Evolutionary conservation across 257 asterid genomes (phyloP).

Genomic region (Cruciata laevipes): DNA sequence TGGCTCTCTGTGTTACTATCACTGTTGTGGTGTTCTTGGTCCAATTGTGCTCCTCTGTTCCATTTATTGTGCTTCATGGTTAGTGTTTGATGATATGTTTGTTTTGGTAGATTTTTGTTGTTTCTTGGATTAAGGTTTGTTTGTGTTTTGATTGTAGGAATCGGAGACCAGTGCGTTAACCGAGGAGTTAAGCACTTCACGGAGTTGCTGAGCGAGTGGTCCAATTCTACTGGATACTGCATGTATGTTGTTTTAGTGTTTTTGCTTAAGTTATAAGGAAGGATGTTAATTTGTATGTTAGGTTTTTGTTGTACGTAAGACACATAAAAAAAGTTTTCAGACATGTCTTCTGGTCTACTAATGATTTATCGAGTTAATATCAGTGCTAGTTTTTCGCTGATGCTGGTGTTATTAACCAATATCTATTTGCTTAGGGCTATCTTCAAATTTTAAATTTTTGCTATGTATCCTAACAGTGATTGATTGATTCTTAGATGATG

Average conservation of each 20-base stretch:
- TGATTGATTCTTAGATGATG: not conserved
- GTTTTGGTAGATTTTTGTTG: not conserved
- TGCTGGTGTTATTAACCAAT: not conserved
- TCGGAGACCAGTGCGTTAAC: slow-evolving; percentile 88
- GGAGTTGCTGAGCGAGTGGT: slow-evolving; percentile 53
- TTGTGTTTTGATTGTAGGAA: slow-evolving; percentile 39
- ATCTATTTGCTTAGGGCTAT: not conserved
- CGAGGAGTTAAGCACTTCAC: slow-evolving; percentile 69
- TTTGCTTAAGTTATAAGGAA: not conserved
- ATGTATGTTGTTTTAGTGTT: slow-evolving; percentile 31
- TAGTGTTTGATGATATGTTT: not conserved
- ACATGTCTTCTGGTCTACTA: not conserved
- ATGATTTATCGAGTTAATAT: not conserved
- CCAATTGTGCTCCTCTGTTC: slow-evolving; percentile 42
- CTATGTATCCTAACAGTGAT: not conserved
- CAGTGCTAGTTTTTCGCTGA: not conserved
- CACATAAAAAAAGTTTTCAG: not conserved
- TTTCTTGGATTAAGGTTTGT: not conserved
- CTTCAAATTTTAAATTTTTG: not conserved
- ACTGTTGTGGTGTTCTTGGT: slow-evolving; percentile 28
- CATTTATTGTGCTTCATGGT: slow-evolving; percentile 94
- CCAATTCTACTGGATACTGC: slow-evolving; percentile 71
- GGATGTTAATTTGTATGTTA: not conserved
- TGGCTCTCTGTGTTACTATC: slow-evolving; percentile 21
- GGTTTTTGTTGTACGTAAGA: too few species aligned